A percentile compares a stretch with the other conserved stretches of the same genome.
Evolutionary conservation across 2,329 filamentous ascomycete genomes (phyloP).

Genomic region (Chaetomiaceae sp.): DNA sequence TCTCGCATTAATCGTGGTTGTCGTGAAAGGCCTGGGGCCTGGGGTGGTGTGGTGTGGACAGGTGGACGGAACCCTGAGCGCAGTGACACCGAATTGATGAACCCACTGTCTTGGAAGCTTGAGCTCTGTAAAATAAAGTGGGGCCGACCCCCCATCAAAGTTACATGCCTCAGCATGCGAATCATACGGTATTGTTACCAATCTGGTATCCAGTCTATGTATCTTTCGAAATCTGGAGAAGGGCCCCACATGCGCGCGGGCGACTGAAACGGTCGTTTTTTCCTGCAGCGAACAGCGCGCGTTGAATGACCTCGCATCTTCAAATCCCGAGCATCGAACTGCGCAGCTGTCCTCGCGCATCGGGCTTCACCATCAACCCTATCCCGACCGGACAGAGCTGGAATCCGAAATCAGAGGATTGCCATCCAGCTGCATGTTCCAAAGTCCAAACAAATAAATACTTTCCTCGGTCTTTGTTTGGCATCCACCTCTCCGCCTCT

Average conservation of each 20-base stretch:
- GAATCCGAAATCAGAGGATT: neutral
- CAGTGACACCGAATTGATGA: neutral
- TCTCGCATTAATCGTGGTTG: neutral
- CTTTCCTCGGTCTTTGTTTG: no score
- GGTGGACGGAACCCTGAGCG: neutral
- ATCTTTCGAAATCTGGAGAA: no score
- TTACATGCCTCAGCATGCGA: no score
- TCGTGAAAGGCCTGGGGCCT: neutral
- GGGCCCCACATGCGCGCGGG: no score
- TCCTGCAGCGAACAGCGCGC: neutral
- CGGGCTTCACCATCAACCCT: neutral
- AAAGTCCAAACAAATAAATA: no score
- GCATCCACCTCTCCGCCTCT: neutral
- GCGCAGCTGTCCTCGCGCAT: conserved; percentile 3
- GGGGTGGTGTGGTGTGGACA: conserved; percentile 2
- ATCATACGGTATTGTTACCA: no score
- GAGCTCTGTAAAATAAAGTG: conserved; percentile 7
- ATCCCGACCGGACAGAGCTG: neutral
- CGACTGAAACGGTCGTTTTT: neutral
- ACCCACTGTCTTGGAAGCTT: neutral
- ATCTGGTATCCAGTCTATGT: no score
- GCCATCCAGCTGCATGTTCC: no score
- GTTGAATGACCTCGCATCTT: neutral
- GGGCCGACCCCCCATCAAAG: neutral
- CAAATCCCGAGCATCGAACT: neutral